Conservation (phyloP, 768 basidiomycete species). For the Chlorophyllum brunneum region DNA sequence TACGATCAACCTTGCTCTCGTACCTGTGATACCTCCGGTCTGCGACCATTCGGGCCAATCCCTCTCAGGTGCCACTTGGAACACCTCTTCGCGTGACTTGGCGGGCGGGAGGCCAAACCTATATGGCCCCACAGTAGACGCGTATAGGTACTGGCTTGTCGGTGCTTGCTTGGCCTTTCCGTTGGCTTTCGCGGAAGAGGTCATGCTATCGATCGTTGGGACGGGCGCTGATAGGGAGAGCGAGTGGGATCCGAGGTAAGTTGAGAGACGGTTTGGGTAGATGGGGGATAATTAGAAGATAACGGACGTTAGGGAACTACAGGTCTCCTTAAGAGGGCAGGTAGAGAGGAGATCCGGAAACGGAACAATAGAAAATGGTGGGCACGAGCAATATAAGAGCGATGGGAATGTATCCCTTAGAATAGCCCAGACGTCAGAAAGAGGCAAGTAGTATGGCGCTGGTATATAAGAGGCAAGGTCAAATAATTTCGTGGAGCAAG, state of each 20-base stretch:
- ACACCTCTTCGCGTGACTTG: neutral
- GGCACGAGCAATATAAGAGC: neutral
- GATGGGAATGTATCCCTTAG: conserved; percentile 6
- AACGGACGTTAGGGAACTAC: neutral
- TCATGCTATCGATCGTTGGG: neutral
- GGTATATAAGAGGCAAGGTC: neutral
- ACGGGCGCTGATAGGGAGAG: neutral
- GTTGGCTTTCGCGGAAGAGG: conserved; percentile 5
- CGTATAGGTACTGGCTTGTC: neutral
- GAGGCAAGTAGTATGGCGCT: neutral
- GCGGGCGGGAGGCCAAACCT: conserved; percentile 4
- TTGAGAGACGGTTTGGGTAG: neutral
- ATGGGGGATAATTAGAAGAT: neutral
- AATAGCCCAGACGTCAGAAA: conserved; percentile 1
- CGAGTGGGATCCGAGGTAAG: neutral
- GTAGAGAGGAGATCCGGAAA: conserved; percentile 1
- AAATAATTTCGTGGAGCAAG: neutral
- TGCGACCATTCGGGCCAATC: conserved; percentile 8
- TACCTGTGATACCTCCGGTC: conserved; percentile 1
- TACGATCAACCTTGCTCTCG: conserved; percentile 7
- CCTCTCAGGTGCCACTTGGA: neutral
- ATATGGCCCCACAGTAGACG: neutral
- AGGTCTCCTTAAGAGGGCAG: neutral
- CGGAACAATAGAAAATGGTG: neutral
- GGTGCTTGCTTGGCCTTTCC: conserved; percentile 7